A percentile compares a stretch with the other conserved stretches of the same genome.
Conservation (phyloP, 768 basidiomycete genomes). For the Boletus sp. region DNA sequence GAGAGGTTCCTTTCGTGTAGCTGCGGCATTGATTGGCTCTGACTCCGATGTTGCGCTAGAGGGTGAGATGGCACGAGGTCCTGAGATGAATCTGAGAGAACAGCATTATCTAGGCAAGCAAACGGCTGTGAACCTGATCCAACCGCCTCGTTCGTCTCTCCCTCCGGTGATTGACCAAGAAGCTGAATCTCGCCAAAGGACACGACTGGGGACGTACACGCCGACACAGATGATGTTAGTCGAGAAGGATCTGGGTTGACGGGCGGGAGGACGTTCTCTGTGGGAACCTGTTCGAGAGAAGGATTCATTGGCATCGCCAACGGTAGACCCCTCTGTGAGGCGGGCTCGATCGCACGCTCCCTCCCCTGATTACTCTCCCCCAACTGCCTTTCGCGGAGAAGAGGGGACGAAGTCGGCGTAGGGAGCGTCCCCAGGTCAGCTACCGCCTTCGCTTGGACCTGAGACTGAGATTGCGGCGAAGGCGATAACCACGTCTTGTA, state of each 20-base stretch:
- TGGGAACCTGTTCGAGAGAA: background rate
- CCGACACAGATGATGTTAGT: background rate
- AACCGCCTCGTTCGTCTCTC: background rate
- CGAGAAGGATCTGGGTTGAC: background rate
- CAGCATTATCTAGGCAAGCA: constrained; percentile 15
- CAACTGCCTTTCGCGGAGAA: background rate
- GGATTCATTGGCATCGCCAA: background rate
- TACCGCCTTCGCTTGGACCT: background rate
- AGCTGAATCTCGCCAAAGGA: constrained; percentile 4
- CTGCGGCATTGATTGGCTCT: background rate
- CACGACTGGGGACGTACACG: constrained; percentile 15
- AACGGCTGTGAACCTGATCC: constrained; percentile 11
- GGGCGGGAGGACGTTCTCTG: constrained; percentile 1
- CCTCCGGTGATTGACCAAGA: background rate
- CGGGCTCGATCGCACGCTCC: background rate
- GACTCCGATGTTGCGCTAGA: background rate
- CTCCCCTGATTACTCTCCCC: constrained; percentile 3
- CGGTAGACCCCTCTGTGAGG: background rate
- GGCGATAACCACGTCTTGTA: constrained; percentile 18
- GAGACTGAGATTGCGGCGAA: constrained; percentile 9
- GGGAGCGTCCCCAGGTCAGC: constrained; percentile 8
- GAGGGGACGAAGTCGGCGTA: constrained; percentile 28
- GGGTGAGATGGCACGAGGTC: background rate
- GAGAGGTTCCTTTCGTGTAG: background rate
- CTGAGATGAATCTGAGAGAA: background rate